Evolutionary conservation across 805 yeast genomes (phyloP), one percentile per base, ranked within the genome.

Genomic region (Nakazawaea siamensis): DNA sequence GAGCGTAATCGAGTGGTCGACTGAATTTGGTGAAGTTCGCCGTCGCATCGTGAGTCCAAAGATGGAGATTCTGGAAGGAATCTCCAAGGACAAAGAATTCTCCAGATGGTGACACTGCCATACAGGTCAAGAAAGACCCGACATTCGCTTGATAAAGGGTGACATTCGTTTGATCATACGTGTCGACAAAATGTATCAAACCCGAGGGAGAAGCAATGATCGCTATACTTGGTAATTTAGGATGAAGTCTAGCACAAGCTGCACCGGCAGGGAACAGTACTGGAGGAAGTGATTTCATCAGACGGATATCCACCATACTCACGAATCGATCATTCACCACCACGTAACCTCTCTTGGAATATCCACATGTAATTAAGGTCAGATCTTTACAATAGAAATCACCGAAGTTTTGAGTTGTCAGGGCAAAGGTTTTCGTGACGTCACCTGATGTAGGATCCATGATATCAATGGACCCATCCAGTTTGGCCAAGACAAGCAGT

Each of bases 241-340:
- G 97, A 58, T 90, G 97, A 42, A 90, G 66, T 32, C 82, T 68
- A 1, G 81, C 92, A 51, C 71, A 82, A 8, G 82, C 68, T 1
- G 97, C 96, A 10, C 97, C 97, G 0, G 87, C 80, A 1, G 92
- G 87, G 49, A 87, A 86, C 4, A 96, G 75, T 6, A 90, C 66
- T 3, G 97, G 96, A 0, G 94, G 64, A 37, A 79, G 56, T 2
- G 87, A 69, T 34, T 73, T 69, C 73, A 83, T 64, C 38, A 76
- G 70, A 42, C 94, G 68, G 20, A 85, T 54, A 54, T 92, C 97
- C 53, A 75, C 86, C 15, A 86, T 76, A 44, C 79, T 79, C 15
- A 90, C 87, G 42, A 90, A 66, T 0, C 95, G 90, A 50, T 92
- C 97, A 7, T 75, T 66, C 14, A 68, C 56, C 37, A 64, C 64